Evolutionary conservation across 2,329 filamentous ascomycete species (phyloP).

Genomic region (Myriosclerotinia duriaeana): DNA sequence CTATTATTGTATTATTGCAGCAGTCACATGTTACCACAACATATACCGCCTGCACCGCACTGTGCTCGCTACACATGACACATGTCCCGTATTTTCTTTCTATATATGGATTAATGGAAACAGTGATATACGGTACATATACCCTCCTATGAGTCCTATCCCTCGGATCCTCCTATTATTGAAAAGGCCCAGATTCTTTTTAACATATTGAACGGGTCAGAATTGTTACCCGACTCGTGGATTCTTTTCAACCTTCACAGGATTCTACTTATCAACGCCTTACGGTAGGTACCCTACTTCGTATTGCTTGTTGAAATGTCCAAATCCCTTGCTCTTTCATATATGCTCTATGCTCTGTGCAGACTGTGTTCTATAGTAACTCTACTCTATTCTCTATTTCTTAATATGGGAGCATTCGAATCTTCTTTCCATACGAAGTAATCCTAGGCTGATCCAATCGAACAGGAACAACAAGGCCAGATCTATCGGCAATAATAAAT

Average conservation of each 20-base stretch:
- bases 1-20: too few relatives aligned
- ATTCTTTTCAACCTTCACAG: neutral
- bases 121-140: neutral
- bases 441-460: conserved; percentile 17
- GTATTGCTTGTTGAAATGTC: conserved; percentile 4
- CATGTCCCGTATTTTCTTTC: too few relatives aligned
- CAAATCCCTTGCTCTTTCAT: conserved; percentile 1
- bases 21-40: conserved; percentile 5
- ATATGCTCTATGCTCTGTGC: too few relatives aligned
- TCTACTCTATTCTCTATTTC: neutral
- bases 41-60: neutral
- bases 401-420: conserved; percentile 18
- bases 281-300: neutral
- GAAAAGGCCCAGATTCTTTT: conserved; percentile 5
- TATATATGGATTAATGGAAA: conserved; percentile 8
- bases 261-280: conserved; percentile 3
- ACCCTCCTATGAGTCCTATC: too few relatives aligned
- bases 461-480: conserved; percentile 15
- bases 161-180: too few relatives aligned
- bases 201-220: conserved; percentile 4
- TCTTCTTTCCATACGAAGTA: conserved; percentile 24
- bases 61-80: neutral
- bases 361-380: too few relatives aligned
- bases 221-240: neutral
- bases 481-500: neutral